Evolutionary conservation across 306 rosid genomes (phyloP), one percentile per base, ranked within the genome.

Genomic region (Lupinus albus): DNA sequence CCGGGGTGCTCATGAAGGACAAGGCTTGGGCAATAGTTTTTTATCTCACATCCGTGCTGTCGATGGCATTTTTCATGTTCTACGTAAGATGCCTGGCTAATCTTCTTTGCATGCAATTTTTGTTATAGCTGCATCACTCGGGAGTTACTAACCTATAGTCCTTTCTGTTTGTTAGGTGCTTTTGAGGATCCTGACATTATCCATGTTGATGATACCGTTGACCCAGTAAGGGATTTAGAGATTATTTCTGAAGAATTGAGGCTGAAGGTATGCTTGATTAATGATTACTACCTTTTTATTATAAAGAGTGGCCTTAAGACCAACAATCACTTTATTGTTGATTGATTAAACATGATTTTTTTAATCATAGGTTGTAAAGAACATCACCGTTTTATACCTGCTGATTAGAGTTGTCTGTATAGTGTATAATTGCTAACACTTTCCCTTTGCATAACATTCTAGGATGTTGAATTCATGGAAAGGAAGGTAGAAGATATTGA

Each of bases 41-140:
- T 85, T 94, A 64, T 94, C 99, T 51, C 99, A 94, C 75, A 94
- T 94, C 41, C 99, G 99, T 46, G 97, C 99, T 8, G 99, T 94
- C 18, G 99, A 94, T 78, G 99, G 99, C 71, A 94, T 94, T 70
- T 94, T 94, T 64, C 99, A 94, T 59, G 99, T 94, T 76, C 59
- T 94, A 68, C 94, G 99, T 94, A 88, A 90, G 98, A 70, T 13
- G 18, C 63, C 52, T 11, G 18, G 53, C 41, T 38, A 54, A 8
- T 63, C 13, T 79, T 56, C 38, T 53, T 20, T 65, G 20, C 67
- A 28, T 7, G 16, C 6, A 28, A 35, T 49, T 18, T 15, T 44
- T 64, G 65, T 21, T 47, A 9, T n/a, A 20, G 39, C 32, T 61
- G 61, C 45, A 36, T 53, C 32, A 4, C 38, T 33, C 4, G 54